These are phyloP conservation scores for Vitis rupestris DNA, from an alignment of 164 flowering plant species.

Conservation along the genomic window DNA sequence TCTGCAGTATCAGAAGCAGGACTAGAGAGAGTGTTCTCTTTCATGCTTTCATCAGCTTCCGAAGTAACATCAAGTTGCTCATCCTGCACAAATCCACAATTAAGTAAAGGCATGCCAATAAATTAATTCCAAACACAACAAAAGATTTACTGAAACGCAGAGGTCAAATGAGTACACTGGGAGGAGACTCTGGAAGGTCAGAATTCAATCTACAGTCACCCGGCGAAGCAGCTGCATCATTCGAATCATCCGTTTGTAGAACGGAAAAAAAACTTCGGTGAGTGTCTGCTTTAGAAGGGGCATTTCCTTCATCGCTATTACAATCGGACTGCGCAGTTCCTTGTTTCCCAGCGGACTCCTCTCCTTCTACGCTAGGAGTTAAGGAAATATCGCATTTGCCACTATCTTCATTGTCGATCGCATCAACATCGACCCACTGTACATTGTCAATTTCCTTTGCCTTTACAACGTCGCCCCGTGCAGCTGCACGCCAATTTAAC, in stretches of 20 bases:
- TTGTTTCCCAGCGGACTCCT: constrained; percentile 10
- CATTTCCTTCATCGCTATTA: constrained; percentile 8
- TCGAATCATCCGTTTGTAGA: constrained; percentile 13
- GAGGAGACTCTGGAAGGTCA: constrained; percentile 22
- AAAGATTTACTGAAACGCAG: background rate
- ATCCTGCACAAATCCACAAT: constrained; percentile 28
- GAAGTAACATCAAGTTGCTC: constrained; percentile 31
- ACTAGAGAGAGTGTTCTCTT: constrained; percentile 24
- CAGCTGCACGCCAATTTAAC: constrained; percentile 13
- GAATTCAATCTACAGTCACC: constrained; percentile 5
- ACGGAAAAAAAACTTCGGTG: constrained; percentile 14
- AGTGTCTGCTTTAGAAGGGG: constrained; percentile 10
- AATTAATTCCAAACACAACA: background rate
- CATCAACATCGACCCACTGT: constrained; percentile 23
- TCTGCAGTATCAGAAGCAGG: constrained; percentile 34
- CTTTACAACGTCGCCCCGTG: constrained; percentile 8
- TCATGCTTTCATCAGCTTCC: constrained; percentile 31
- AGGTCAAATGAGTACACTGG: constrained; percentile 20
- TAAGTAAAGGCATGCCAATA: background rate
- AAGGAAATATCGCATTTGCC: constrained; percentile 1
- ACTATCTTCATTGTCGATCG: constrained; percentile 12
- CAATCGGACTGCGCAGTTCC: constrained; percentile 13
- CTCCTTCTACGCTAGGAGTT: constrained; percentile 3
- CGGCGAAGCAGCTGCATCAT: constrained; percentile 15
- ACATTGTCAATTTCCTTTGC: constrained; percentile 4